Evolutionary conservation across 345 rosid genomes (phyloP), one percentile per base, ranked within the genome.

Genomic region (Arabidopsis arenosa): DNA sequence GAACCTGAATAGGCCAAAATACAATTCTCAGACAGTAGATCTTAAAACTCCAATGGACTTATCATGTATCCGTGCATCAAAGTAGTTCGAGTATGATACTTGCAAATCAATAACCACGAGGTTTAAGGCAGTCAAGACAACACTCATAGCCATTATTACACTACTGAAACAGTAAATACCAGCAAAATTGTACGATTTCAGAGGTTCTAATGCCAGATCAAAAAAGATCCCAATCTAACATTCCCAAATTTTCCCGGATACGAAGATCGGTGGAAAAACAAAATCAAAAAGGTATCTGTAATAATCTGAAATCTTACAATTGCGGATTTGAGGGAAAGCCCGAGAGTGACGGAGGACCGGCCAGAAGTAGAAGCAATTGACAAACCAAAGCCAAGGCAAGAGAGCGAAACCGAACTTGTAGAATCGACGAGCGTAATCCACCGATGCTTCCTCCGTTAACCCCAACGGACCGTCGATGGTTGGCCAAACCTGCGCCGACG

Each of bases 331-430:
- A 40, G 98, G 98, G 84, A 95, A 95, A 51, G 86, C 85, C n/a
- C 92, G 88, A 43, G 86, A 72, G 81, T 96, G 86, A 63, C 91
- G 88, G 75, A 89, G 99, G 70, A 87, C 98, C 1, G 98, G 99
- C 98, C 97, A 96, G 92, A 93, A 93, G 85, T 93, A 93, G 91
- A 96, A 93, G 89, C 96, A 96, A 80, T 89, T 89, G 75, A 96
- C 86, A 12, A 94, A 97, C 98, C 98, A 93, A 44, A 96, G 97
- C 88, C 87, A 87, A 11, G 97, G 99, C 82, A 96, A 63, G 30
- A 95, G 79, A 15, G 94, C 98, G 84, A 83, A 95, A 9, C 99
- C 98, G 76, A 90, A 95, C 55, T 83, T 80, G 86, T 89, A 92
- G 88, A 90, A 95, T 63, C 87, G 78, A 12, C 96, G 91, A 7